These are phyloP conservation scores for Phanerochaete sordida DNA, from an alignment of 768 basidiomycete species.

Conservation along the genomic window DNA sequence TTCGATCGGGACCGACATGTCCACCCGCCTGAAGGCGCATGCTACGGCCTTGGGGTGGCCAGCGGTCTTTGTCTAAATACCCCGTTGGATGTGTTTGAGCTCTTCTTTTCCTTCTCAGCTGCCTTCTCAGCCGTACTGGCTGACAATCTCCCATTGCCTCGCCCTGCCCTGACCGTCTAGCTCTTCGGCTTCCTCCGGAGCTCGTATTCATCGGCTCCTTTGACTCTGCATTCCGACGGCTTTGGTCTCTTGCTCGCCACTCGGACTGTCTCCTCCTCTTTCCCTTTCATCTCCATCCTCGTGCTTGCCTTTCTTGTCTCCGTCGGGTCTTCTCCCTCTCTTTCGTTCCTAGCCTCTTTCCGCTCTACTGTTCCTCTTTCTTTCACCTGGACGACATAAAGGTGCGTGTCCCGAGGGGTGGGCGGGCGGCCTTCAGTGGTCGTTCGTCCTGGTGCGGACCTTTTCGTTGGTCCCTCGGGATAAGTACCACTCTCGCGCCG, in stretches of 20 bases:
- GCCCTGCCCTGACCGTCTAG: not conserved
- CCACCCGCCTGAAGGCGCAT: too few species aligned
- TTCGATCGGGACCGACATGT: too few species aligned
- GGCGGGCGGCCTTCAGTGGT: not conserved
- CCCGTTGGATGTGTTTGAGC: too few species aligned
- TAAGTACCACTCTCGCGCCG: not conserved
- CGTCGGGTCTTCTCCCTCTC: not conserved
- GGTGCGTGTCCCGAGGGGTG: not conserved
- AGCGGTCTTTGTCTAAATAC: too few species aligned
- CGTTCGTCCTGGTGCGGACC: slow-evolving; percentile 7
- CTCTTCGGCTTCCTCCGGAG: not conserved
- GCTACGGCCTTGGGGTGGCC: too few species aligned
- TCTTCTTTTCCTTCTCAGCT: too few species aligned
- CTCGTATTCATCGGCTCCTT: too few species aligned
- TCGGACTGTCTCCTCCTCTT: too few species aligned
- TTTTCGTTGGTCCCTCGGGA: slow-evolving; percentile 9
- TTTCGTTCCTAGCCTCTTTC: not conserved
- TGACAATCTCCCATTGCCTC: too few species aligned
- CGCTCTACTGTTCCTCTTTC: not conserved
- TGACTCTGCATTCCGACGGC: too few species aligned
- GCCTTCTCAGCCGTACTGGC: too few species aligned
- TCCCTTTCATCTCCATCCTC: not conserved
- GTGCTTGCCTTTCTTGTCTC: not conserved
- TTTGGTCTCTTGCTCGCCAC: too few species aligned
- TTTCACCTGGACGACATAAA: not conserved